A percentile compares a stretch with the other conserved stretches of the same genome.
These are phyloP conservation scores for Oropetium thomaeum DNA, from an alignment of 176 grass and related monocot genomes.

Conservation along the genomic window DNA sequence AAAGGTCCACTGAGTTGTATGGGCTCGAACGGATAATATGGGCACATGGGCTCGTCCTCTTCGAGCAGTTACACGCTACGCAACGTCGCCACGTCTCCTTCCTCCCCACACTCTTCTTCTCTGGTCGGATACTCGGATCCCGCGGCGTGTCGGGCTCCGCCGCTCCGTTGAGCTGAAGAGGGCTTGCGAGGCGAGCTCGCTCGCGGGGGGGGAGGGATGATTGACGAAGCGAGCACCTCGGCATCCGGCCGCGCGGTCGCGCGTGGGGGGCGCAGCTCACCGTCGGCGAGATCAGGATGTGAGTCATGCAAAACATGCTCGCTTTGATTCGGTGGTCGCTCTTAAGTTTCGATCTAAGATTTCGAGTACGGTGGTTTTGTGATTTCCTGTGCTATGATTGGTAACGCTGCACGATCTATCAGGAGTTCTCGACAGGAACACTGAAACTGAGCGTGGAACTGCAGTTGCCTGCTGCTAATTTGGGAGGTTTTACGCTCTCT, in stretches of 20 bases:
- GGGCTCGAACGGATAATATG: background rate
- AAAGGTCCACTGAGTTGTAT: background rate
- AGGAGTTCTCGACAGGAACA: background rate
- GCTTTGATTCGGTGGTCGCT: slow-evolving; percentile 13
- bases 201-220: slow-evolving; percentile 10
- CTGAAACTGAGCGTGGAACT: background rate
- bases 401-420: background rate
- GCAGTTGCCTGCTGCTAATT: background rate
- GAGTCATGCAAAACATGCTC: background rate
- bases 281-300: slow-evolving; percentile 63
- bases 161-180: slow-evolving; percentile 14
- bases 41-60: background rate
- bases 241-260: slow-evolving; percentile 23
- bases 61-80: background rate
- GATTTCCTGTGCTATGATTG: background rate
- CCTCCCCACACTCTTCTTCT: background rate
- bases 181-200: background rate
- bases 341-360: background rate
- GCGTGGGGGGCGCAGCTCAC: slow-evolving; percentile 25
- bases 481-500: background rate
- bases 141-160: slow-evolving; percentile 1
- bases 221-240: slow-evolving; percentile 60
- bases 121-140: slow-evolving; percentile 22
- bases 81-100: background rate
- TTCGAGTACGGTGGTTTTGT: background rate